Evolutionary conservation across 108 stramenopile species (phyloP), one percentile per base, ranked within the genome.

Genomic region (Fragilariopsis cylindrus): DNA sequence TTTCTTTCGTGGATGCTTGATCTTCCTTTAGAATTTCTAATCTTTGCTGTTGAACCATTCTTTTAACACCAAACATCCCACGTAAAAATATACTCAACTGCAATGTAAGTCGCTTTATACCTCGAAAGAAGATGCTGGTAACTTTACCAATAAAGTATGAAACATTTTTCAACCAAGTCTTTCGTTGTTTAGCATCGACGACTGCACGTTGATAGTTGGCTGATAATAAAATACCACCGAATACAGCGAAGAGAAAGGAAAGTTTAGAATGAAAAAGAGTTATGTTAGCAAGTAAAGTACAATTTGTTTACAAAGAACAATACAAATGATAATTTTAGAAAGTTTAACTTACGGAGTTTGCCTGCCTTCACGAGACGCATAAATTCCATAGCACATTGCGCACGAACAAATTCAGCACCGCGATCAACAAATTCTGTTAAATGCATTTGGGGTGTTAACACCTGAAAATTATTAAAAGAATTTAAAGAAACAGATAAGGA

Each of bases 401-500:
- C 81, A 8, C 85, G 82, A 5, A 93, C 91, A 55, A 73, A 72
- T 4, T 83, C 70, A 0, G 72, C 67, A 5, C 86, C 87, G 19
- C 82, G 87, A 73, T 90, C 88, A 60, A 87, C 75, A 18, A 98
- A 87, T 78, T 96, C 91, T 57, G 92, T 96, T 46, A 98, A 43
- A 11, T 91, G 86, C 98, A 97, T 98, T 72, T 92, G 89, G n/a
- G 92, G 86, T 13, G 90, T 90, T 58, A 99, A 82, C 30, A 99
- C 93, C 30, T 30, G 30, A 30, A 30, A 30, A 30, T 30, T 30
- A 30, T 30, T 30, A 30, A 1, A 0, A 30, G 30, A 30, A 30
- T 1, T 30, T 30, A 30, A 2, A 30, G 30, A 30, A 30, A 30
- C 30, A 30, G 30, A 30, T 30, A 30, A 30, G 30, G 30, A 30